phyloP scores from a whole-genome alignment of 768 basidiomycete species.

The Paxillus rubicundulus region DNA sequence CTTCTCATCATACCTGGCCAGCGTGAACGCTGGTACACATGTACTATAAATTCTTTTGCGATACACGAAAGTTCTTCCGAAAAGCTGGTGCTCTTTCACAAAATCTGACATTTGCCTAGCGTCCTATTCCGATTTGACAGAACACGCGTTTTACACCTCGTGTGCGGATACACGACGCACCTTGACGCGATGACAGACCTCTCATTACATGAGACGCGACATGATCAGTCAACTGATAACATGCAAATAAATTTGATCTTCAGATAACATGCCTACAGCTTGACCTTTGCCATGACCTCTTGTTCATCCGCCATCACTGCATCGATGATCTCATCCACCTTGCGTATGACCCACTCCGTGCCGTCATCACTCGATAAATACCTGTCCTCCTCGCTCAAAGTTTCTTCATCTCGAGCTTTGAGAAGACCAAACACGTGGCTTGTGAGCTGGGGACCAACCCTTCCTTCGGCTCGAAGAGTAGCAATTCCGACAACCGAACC shows the following conservation, averaged over 20 bases:
- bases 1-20: conserved; percentile 28
- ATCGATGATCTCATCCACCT: conserved; percentile 77
- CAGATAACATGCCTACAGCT: conserved; percentile 47
- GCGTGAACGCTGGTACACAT: conserved; percentile 27
- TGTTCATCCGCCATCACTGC: conserved; percentile 53
- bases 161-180: conserved; percentile 34
- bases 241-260: conserved; percentile 23
- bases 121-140: conserved; percentile 17
- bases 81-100: conserved; percentile 19
- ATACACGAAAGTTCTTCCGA: conserved; percentile 24
- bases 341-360: conserved; percentile 83
- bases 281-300: conserved; percentile 47
- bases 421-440: conserved; percentile 90
- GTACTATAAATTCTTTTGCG: conserved; percentile 31
- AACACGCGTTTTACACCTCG: conserved; percentile 31
- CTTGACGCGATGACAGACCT: conserved; percentile 11
- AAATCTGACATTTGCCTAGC: conserved; percentile 14
- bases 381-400: conserved; percentile 64
- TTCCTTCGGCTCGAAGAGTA: conserved; percentile 78
- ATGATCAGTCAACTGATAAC: conserved; percentile 32
- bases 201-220: conserved; percentile 16
- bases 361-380: conserved; percentile 87
- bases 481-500: conserved; percentile 85
- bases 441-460: conserved; percentile 82
- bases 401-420: conserved; percentile 67